Conservation (phyloP, 1,139 yeast genomes). For the Meyerozyma carpophila region DNA sequence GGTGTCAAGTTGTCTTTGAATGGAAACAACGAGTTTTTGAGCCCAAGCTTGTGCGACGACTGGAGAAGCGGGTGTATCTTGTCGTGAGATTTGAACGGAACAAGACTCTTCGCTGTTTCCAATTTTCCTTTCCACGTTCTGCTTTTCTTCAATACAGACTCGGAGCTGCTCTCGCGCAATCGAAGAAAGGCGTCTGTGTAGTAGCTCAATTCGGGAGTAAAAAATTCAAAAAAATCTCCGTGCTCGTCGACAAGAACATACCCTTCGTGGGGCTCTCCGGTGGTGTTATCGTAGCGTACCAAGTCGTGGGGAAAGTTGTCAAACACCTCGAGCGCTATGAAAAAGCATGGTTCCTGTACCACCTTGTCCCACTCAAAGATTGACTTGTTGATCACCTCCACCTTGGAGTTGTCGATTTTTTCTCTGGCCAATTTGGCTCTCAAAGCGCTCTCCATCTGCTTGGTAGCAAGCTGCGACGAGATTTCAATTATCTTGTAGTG, state of each 20-base stretch:
- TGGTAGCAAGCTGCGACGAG: slow-evolving; percentile 59
- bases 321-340: slow-evolving; percentile 78
- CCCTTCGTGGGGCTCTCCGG: slow-evolving; percentile 72
- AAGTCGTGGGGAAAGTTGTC: slow-evolving; percentile 85
- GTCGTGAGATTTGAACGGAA: slow-evolving; percentile 28
- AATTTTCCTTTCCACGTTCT: slow-evolving; percentile 16
- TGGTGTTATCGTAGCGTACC: slow-evolving; percentile 64
- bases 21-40: slow-evolving; percentile 41
- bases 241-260: slow-evolving; percentile 68
- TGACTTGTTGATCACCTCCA: slow-evolving; percentile 66
- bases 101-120: slow-evolving; percentile 21
- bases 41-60: slow-evolving; percentile 24
- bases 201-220: slow-evolving; percentile 60
- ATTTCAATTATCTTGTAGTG: slow-evolving; percentile 76
- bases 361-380: slow-evolving; percentile 68
- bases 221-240: slow-evolving; percentile 76
- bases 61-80: slow-evolving; percentile 38
- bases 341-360: slow-evolving; percentile 69
- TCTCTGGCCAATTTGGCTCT: slow-evolving; percentile 28
- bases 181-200: slow-evolving; percentile 53
- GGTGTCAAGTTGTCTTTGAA: slow-evolving; percentile 64
- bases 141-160: slow-evolving; percentile 25
- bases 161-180: slow-evolving; percentile 45
- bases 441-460: slow-evolving; percentile 45
- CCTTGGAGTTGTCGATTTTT: slow-evolving; percentile 43